Base-by-base conservation (phyloP, 1,284 basidiomycete genomes). In the Inonotus hispidus region DNA sequence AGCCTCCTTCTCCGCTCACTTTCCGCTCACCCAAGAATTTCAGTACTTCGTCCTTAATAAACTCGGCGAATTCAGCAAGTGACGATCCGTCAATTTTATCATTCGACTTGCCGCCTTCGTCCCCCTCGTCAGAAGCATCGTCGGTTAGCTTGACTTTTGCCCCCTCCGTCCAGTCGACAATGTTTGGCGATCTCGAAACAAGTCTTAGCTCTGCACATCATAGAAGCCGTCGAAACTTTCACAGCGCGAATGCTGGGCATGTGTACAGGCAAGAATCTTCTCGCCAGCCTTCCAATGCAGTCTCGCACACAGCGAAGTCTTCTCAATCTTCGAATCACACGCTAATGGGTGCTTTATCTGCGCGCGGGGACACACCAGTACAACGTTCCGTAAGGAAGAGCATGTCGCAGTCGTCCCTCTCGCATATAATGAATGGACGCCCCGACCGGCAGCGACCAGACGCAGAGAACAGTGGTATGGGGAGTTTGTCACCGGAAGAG, bases 351-450 rank as follows among this genome's bases (percentile, higher is more conserved):
- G 41, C 63, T 10, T 43, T 59, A 38, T 39, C 46, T 21, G 55
- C 23, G 23, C 53, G 63, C 8, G 59, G 63, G 21, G 59, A 60
- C n/a, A 58, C 63, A 19, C 59, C 59, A 11, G 54, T 43, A 25
- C 63, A 54, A 25, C 63, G 63, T 10, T 61, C 59, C 23, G 7
- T 64, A 13, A 60, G 45, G 39, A 64, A 64, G 45, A 58, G 59
- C 47, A n/a, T 54, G 5, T 64, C 63, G 11, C 63, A 64, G 35
- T 46, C 45, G 45, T 64, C 63, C 19, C 46, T 64, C 27, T 38
- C 23, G 2, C 13, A 14, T 10, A 27, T 16, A 27, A 14, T 3
- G 14, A 50, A 47, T 32, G n/a, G 27, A 11, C 59, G 53, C n/a
- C 13, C 27, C 7, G 62, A 57, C 47, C 58, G 62, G 16, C 45